phyloP scores from a whole-genome alignment of 1,284 basidiomycete genomes.

The Fomitopsis betulina region DNA sequence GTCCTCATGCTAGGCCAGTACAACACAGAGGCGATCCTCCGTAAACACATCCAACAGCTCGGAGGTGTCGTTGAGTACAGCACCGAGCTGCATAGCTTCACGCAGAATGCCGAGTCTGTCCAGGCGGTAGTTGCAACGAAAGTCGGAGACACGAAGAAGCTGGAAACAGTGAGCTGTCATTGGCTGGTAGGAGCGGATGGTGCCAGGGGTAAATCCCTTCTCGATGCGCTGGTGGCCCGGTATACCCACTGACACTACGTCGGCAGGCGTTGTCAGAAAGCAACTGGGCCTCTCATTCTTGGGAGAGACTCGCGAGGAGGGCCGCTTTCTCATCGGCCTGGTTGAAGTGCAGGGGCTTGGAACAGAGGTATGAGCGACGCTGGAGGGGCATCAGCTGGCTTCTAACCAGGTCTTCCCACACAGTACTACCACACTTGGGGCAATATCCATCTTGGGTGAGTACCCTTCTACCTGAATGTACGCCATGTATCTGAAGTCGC shows the following conservation, averaged over 20 bases:
- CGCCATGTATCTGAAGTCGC: not conserved
- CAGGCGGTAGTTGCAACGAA: constrained; percentile 5
- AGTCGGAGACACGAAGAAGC: not conserved
- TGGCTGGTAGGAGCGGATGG: constrained; percentile 33
- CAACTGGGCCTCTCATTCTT: constrained; percentile 25
- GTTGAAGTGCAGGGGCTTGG: constrained; percentile 23
- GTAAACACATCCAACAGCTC: constrained; percentile 19
- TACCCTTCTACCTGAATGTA: no score
- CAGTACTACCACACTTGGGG: constrained; percentile 19
- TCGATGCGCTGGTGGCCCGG: not conserved
- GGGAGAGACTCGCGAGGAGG: constrained; percentile 24
- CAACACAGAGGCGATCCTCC: constrained; percentile 22
- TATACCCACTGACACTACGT: not conserved
- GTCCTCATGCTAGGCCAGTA: constrained; percentile 21
- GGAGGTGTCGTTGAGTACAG: constrained; percentile 24
- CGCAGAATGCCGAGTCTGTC: constrained; percentile 22
- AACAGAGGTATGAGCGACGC: constrained; percentile 11
- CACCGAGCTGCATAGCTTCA: constrained; percentile 21
- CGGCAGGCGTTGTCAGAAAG: constrained; percentile 25
- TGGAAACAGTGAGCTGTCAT: constrained; percentile 8
- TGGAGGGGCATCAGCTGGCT: not conserved
- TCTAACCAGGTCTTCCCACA: not conserved
- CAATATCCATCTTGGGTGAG: not conserved
- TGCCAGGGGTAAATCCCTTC: constrained; percentile 21
- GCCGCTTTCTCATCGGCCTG: constrained; percentile 26